Base-by-base conservation (phyloP, 164 flowering plant species). In the Vitis cinerea region DNA sequence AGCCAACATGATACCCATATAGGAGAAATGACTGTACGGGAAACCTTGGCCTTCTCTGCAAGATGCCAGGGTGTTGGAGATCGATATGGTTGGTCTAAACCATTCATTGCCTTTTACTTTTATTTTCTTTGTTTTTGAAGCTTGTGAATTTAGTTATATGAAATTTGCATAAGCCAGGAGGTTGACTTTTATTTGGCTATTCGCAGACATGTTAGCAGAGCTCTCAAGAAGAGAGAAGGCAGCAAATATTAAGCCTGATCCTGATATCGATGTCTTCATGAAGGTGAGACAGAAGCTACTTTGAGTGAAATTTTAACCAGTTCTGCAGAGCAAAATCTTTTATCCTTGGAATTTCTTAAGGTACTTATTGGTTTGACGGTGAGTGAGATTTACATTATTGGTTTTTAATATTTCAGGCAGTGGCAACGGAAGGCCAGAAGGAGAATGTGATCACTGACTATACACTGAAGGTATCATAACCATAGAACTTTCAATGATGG, bases 201-300 rank as follows among this genome's bases (percentile, higher is more conserved):
- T 6, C 7, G 7, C 82, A 85, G 88, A 81, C 27, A 83, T 85
- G 83, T 68, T 85, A 61, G 81, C 77, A 61, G 86, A 85, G 61
- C 54, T 85, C 49, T 67, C 77, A 31, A 83, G 87, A 56, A 80
- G 86, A 70, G 88, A 85, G 68, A 81, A 81, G 56, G 80, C 59
- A 8, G 86, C 85, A 23, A 83, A 82, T 66, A 82, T 83, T 59
- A 85, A 80, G 72, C 86, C 88, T 12, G 87, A 85, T 67, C 81
- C 84, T 15, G 85, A 85, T 64, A 59, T 83, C 19, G 88, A 85
- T 72, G 50, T 83, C 55, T 83, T 27, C 76, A 85, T 83, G 86
- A 85, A 85, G 85, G 88, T 83, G 52, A 58, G 50, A 29, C 23
- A 19, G 4, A 14, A 37, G 4, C 49, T 31, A 27, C 49, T 4